Base-by-base conservation (phyloP, 2,329 filamentous ascomycete genomes). In the Huntiella moniliformis region DNA sequence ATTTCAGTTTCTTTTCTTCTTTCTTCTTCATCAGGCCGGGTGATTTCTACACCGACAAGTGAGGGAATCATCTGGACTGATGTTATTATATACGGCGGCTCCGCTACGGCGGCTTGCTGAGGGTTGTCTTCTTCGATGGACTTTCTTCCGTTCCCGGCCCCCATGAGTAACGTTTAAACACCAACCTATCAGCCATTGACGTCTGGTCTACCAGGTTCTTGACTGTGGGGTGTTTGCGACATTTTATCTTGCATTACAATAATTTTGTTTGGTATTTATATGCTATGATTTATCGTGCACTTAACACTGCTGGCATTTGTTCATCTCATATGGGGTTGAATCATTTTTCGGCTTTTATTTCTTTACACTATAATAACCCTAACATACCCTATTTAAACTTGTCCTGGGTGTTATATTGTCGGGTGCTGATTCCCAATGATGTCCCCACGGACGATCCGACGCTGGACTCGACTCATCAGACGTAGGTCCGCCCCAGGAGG, bases 121-220 rank as follows among this genome's bases (percentile, higher is more conserved):
- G 66, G 65, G 67, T 63, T 66, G 65, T 54, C 51, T 55, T 57
- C 57, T 58, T 57, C 63, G 56, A 63, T 70, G 64, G 62, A 63
- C 67, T 61, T 67, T 61, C 66, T 63, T 68, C 67, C 67, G 67
- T 70, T 70, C 67, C 67, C 67, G 65, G 67, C 67, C 67, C 59
- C 65, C 66, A 54, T 65, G 50, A 70, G 54, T 51, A 61, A 65
- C 52, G 53, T 55, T 64, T 62, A 61, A 64, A 56, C 57, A 59
- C 64, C 65, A 66, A 67, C 61, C 61, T 53, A 63, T 57, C 63
- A 67, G 67, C 61, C 64, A 54, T 55, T 57, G 58, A 59, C 59
- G 55, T 53, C 59, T 53, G 54, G 53, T 54, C 53, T 60, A 51
- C 53, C 49, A 61, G 65, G 66, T 63, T 60, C 59, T 59, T 61